Evolutionary conservation across 2,329 filamentous ascomycete genomes (phyloP), one percentile per base, ranked within the genome.

Genomic region (Cercospora janseana): DNA sequence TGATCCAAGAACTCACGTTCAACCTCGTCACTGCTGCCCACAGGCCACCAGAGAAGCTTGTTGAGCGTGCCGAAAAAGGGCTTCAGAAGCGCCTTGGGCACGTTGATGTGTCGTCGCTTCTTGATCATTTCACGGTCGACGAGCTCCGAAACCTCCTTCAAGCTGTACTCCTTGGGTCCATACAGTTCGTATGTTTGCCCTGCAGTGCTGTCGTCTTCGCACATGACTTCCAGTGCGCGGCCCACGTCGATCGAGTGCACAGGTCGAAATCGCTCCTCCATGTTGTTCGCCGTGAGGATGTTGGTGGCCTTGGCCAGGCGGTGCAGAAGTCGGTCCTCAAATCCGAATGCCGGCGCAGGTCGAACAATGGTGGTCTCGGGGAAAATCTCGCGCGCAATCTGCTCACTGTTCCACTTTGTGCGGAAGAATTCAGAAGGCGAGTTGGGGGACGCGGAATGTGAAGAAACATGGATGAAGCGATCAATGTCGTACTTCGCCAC

Each of bases 401-500:
- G 77, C 75, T 98, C 93, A 60, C 87, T 87, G 66, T 78, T 81
- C 53, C 79, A 91, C 81, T 98, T 98, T 61, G 90, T 95, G 54
- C 86, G 79, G 72, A 87, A 96, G 79, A 92, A 98, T 66, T 93
- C 88, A 8, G 89, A 92, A 2, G 84, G 72, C 13, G 92, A 97
- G 60, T 87, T 78, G 34, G 82, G 79, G 70, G 86, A 77, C 51
- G 89, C 92, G 66, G 92, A 97, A 79, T 94, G 91, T 24, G 91
- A 95, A 7, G 93, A 98, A 62, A 98, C 85, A 64, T 98, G 93
- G 59, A 98, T 90, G 72, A 88, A 98, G 59, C 93, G 85, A 73
- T 98, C 93, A 60, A 96, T 83, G 65, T 98, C 92, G 73, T 98
- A 98, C 74, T 98, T 98, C 64, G 92, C 93, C 46, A 90, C 89